Evolutionary conservation across 768 basidiomycete species (phyloP), one percentile per base, ranked within the genome.

Genomic region (Naematelia encephala): DNA sequence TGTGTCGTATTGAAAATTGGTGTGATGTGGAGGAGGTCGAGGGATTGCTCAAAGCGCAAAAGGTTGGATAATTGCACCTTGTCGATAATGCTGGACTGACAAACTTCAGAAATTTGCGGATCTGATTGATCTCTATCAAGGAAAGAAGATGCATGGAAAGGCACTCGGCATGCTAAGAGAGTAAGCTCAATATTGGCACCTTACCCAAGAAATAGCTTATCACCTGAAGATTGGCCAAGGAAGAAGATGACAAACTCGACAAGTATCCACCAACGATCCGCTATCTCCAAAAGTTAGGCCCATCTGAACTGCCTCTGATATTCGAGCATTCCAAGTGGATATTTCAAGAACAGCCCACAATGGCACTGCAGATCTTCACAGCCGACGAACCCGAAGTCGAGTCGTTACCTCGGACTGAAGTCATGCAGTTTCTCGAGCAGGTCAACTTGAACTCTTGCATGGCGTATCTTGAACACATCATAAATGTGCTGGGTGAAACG

Each of bases 11-110:
- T 23, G 84, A 90, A 1, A 98, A 96, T 76, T 99, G 92, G 91
- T 98, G 94, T 76, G 96, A 97, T 71, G 92, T 98, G 1, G 85
- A 85, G 3, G 89, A 93, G 68, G 90, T 93, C 0, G 92, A 99
- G 74, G 91, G 89, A 72, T 84, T 91, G 60, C 78, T 99, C 53
- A 82, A 85, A 57, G 84, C 83, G 26, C 83, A 87, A 30, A 86
- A 88, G 84, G 93, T 90, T 11, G 8, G 51, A 29, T 3, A 23
- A 47, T 21, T 47, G 10, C 8, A 21, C 25, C 19, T 21, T 10
- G 30, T 2, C 12, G 54, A 13, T 43, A 16, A 43, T 25, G 29
- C 5, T 12, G 10, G 44, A 8, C 5, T 43, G 39, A 43, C 19
- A 11, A 43, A n/a, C n/a, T n/a, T n/a, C 50, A 98, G 93, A 94